phyloP scores from a whole-genome alignment of 176 grass and related monocot genomes.

The Juncus inflexus region DNA sequence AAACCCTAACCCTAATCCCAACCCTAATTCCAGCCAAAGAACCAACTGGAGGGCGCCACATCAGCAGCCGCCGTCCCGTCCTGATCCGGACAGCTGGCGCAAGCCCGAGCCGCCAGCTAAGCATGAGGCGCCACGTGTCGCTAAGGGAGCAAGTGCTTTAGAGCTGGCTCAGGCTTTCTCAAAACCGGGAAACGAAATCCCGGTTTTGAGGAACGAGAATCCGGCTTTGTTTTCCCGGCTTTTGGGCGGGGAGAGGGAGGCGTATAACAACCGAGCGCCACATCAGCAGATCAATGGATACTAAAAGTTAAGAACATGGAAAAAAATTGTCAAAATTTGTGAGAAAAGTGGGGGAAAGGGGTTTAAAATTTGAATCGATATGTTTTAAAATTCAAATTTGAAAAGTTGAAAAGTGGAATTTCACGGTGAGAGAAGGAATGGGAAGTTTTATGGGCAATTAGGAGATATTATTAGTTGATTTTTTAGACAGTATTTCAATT shows the following conservation, averaged over 20 bases:
- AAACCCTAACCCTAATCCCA: slow-evolving; percentile 37
- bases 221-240: slow-evolving; percentile 36
- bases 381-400: too few relatives aligned
- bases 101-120: slow-evolving; percentile 65
- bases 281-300: slow-evolving; percentile 93
- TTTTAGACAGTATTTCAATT: too few relatives aligned
- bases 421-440: too few relatives aligned
- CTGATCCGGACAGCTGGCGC: slow-evolving; percentile 81
- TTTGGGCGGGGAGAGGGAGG: slow-evolving; percentile 39
- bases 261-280: slow-evolving; percentile 57
- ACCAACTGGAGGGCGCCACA: slow-evolving; percentile 47
- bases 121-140: slow-evolving; percentile 51
- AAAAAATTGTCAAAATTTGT: too few relatives aligned
- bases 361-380: too few relatives aligned
- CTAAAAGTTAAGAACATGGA: slow-evolving; percentile 23
- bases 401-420: too few relatives aligned
- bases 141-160: slow-evolving; percentile 66
- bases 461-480: too few relatives aligned
- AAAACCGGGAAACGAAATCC: slow-evolving; percentile 36
- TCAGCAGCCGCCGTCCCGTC: slow-evolving; percentile 44
- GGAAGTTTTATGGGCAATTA: too few relatives aligned
- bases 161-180: slow-evolving; percentile 96
- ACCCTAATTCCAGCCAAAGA: slow-evolving; percentile 36
- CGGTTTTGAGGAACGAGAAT: slow-evolving; percentile 37
- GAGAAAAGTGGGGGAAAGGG: too few relatives aligned